These are phyloP conservation scores for Jatropha podagrica DNA, from an alignment of 441 rosid species.

Conservation along the genomic window DNA sequence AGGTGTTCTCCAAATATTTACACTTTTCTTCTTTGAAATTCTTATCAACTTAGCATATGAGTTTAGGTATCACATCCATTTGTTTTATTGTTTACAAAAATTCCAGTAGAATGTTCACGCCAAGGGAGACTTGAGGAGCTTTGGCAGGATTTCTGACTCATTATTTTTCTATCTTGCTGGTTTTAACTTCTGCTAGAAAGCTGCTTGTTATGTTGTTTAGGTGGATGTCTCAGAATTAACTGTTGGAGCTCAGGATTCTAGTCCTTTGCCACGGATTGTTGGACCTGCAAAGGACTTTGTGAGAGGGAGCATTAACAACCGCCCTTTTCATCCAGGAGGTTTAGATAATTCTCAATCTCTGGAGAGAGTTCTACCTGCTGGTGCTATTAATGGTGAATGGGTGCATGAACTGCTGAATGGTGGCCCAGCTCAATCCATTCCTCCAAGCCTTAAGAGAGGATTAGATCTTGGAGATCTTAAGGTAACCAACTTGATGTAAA, in stretches of 20 bases:
- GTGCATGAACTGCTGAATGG: conserved; percentile 70
- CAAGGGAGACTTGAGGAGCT: background rate
- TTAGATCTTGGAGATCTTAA: conserved; percentile 80
- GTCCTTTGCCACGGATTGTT: conserved; percentile 58
- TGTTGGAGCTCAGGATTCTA: conserved; percentile 62
- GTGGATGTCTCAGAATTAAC: conserved; percentile 81
- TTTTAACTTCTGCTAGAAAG: conserved; percentile 33
- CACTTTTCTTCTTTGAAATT: background rate
- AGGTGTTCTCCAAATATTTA: conserved; percentile 3
- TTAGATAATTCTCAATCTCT: conserved; percentile 65
- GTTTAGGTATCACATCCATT: background rate
- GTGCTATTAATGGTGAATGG: conserved; percentile 85
- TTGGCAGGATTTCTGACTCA: background rate
- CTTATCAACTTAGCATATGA: conserved; percentile 5
- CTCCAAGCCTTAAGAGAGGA: conserved; percentile 86
- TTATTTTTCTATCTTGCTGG: conserved; percentile 3
- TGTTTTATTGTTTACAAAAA: background rate
- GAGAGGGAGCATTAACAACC: conserved; percentile 88
- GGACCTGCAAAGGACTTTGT: conserved; percentile 81
- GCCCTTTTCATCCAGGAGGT: conserved; percentile 98
- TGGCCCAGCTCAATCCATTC: conserved; percentile 64
- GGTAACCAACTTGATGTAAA: conserved; percentile 39
- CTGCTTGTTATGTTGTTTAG: conserved; percentile 53
- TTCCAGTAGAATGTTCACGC: background rate
- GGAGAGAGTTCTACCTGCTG: conserved; percentile 71